phyloP scores from a whole-genome alignment of 2,329 filamentous ascomycete genomes.

The Fusarium graminum region DNA sequence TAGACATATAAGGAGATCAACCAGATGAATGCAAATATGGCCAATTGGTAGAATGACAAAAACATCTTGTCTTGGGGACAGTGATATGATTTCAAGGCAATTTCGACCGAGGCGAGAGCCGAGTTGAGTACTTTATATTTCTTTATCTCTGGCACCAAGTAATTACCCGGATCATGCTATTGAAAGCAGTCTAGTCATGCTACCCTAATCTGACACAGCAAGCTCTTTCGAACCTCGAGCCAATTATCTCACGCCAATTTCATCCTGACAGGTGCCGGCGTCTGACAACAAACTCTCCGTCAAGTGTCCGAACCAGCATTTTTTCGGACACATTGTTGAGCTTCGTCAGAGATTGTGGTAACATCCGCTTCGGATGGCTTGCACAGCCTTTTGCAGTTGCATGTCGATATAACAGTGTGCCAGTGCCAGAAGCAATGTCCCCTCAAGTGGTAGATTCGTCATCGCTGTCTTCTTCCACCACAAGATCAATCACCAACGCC shows the following conservation, averaged over 20 bases:
- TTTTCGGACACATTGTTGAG: neutral
- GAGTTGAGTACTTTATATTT: neutral
- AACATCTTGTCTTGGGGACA: neutral
- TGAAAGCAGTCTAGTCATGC: neutral
- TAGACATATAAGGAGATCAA: neutral
- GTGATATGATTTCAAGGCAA: too few species aligned
- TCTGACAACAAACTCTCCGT: accelerated
- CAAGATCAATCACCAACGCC: conserved; percentile 22
- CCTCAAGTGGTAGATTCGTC: neutral
- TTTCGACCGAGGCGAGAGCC: neutral
- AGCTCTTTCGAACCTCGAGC: neutral
- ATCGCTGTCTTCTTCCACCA: conserved; percentile 24
- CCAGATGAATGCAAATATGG: neutral
- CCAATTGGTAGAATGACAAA: neutral
- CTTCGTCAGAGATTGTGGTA: neutral
- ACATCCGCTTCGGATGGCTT: neutral
- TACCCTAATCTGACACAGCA: neutral
- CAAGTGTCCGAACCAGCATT: neutral
- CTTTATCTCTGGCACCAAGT: too few species aligned
- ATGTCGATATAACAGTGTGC: neutral
- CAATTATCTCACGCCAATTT: neutral
- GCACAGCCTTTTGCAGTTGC: neutral
- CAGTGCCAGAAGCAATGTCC: neutral
- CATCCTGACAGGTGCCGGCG: too few species aligned
- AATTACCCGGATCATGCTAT: neutral